These are phyloP conservation scores for Penicillium sp. DNA, from an alignment of 2,329 filamentous ascomycete genomes.

Conservation along the genomic window DNA sequence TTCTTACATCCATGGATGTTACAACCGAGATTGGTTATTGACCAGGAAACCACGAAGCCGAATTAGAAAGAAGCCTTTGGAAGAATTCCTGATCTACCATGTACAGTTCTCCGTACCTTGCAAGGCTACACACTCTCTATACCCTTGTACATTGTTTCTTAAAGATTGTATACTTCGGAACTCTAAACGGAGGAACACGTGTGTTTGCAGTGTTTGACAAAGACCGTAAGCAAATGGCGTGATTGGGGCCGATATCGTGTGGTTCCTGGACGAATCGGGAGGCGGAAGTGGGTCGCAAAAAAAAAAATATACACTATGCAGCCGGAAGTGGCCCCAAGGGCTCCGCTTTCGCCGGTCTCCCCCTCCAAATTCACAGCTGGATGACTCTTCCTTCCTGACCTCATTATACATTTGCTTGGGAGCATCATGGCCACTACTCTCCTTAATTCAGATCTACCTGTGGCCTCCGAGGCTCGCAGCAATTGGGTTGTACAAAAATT, in stretches of 20 bases:
- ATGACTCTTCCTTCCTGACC: slow-evolving; percentile 5
- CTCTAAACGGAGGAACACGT: background rate
- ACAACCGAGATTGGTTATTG: too few species aligned
- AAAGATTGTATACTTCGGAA: background rate
- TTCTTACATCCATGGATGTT: too few species aligned
- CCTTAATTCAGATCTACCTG: slow-evolving; percentile 8
- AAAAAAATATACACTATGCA: slow-evolving; percentile 6
- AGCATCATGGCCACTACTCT: slow-evolving; percentile 4
- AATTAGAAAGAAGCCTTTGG: too few species aligned
- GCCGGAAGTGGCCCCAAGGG: slow-evolving; percentile 19
- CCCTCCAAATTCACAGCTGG: background rate
- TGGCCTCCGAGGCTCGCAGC: slow-evolving; percentile 23
- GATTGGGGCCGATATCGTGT: slow-evolving; percentile 27
- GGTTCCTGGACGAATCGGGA: slow-evolving; percentile 10
- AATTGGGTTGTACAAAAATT: slow-evolving; percentile 93
- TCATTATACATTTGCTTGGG: background rate
- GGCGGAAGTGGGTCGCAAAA: slow-evolving; percentile 15
- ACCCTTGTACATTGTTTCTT: too few species aligned
- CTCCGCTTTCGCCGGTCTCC: slow-evolving; percentile 24
- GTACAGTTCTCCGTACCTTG: too few species aligned
- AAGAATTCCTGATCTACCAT: too few species aligned
- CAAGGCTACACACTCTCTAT: too few species aligned
- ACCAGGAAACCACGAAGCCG: too few species aligned
- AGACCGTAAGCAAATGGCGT: slow-evolving; percentile 13
- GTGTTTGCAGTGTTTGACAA: background rate